Base-by-base conservation (phyloP, 2,329 filamentous ascomycete genomes). In the Beauveria bassiana region DNA sequence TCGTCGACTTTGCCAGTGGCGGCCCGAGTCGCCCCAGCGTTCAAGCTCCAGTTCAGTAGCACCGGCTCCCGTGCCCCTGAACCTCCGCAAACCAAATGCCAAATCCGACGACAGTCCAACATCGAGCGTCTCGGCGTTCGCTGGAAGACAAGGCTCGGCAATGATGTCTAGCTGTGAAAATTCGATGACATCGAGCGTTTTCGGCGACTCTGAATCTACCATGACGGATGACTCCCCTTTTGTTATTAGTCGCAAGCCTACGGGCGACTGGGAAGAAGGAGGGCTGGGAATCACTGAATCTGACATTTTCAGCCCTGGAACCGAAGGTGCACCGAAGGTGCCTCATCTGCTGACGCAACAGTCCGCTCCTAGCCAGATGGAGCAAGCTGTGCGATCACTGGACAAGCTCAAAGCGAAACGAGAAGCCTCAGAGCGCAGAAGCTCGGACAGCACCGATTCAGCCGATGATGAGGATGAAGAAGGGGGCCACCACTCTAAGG, bases 401-500 rank as follows among this genome's bases (percentile, higher is more conserved):
- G 91, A 96, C 69, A 86, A 88, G 65, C 83, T 92, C 26, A 86
- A 84, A 65, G 84, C 85, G 69, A 90, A 85, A 67, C 83, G 86
- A 50, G 83, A 60, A 26, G 24, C 58, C 8, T 59, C 57, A 12
- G 59, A 61, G 6, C 59, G 59, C 22, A 22, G 59, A 26, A 55
- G 85, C 18, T 76, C 86, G 43, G 91, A 96, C 67, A 87, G 89
- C 42, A 84, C 79, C 61, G 93, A 97, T 69, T 96, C 91, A 34
- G 93, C 93, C 5, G 93, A 97, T 68, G 93, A 97, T 67, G 93
- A 97, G 74, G 93, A 97, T 66, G 93, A 97, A 63, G 93, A 96
- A 8, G 79, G 69, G 1, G 68, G 67, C 2, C 40, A 50, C 2
- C 67, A 53, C n/a, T 10, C 49, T 12, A 62, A 70, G 28, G 73